phyloP scores from a whole-genome alignment of 2,329 filamentous ascomycete genomes.

The Xylaria sp. region DNA sequence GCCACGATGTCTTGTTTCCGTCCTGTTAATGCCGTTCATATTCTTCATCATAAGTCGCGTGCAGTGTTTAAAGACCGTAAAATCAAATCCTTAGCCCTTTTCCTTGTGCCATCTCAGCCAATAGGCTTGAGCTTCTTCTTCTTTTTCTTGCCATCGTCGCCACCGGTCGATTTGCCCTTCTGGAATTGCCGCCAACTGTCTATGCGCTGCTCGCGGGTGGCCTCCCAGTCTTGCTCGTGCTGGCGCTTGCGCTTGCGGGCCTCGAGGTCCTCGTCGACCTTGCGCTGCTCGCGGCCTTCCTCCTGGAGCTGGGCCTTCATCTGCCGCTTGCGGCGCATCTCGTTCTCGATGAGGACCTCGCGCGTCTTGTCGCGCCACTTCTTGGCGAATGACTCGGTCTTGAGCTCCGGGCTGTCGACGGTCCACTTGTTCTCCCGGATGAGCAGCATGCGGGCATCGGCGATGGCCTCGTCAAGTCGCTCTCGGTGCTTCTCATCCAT shows the following conservation, averaged over 20 bases:
- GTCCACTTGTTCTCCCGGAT: conserved; percentile 96
- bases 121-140: conserved; percentile 75
- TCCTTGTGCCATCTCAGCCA: conserved; percentile 54
- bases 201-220: conserved; percentile 87
- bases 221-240: conserved; percentile 94
- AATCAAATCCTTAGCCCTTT: conserved; percentile 9
- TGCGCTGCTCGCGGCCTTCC: conserved; percentile 86
- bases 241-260: conserved; percentile 84
- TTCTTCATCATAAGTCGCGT: conserved; percentile 5
- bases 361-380: conserved; percentile 92
- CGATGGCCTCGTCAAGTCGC: conserved; percentile 90
- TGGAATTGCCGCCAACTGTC: conserved; percentile 93
- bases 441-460: conserved; percentile 91
- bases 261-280: conserved; percentile 84
- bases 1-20: conserved; percentile 7
- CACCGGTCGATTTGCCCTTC: conserved; percentile 66
- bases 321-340: conserved; percentile 82
- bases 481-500: conserved; percentile 93
- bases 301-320: conserved; percentile 95
- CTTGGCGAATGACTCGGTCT: conserved; percentile 80
- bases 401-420: conserved; percentile 83
- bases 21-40: conserved; percentile 13
- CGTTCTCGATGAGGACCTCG: conserved; percentile 90
- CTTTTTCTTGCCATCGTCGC: conserved; percentile 61
- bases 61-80: background rate